Percentiles rank a stretch among this genome's conserved stretches.
Evolutionary conservation across 768 basidiomycete genomes (phyloP).

Genomic region (Mycena olivaceomarginata): DNA sequence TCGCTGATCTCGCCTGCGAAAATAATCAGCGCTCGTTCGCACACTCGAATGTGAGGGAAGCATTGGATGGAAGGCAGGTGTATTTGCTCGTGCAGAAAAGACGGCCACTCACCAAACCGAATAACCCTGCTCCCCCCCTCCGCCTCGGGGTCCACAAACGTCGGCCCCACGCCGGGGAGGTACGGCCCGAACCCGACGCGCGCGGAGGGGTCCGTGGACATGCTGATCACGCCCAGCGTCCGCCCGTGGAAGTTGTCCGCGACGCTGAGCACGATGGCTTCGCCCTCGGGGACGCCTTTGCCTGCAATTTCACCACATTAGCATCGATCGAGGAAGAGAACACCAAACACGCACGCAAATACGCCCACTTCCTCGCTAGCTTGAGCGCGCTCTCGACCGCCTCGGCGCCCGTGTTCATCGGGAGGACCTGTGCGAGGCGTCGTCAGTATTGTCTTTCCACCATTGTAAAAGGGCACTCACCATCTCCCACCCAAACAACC

Average conservation of each 20-base stretch:
- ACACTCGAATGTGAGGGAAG: too few species aligned
- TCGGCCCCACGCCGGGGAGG: constrained; percentile 89
- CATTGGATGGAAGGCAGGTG: too few species aligned
- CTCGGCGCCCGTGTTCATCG: too few species aligned
- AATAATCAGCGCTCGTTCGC: background rate
- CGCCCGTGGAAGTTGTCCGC: constrained; percentile 97
- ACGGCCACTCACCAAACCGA: constrained; percentile 74
- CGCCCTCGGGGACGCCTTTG: too few species aligned
- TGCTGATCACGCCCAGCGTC: constrained; percentile 92
- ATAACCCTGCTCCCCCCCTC: constrained; percentile 73
- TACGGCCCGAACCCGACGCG: constrained; percentile 94
- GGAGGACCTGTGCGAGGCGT: background rate
- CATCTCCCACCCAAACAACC: constrained; percentile 82
- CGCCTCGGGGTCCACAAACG: constrained; percentile 66
- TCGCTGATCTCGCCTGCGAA: constrained; percentile 70
- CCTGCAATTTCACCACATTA: too few species aligned
- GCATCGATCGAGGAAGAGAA: too few species aligned
- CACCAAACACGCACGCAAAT: too few species aligned
- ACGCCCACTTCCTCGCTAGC: too few species aligned
- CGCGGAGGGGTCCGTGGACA: constrained; percentile 96
- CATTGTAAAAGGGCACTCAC: too few species aligned
- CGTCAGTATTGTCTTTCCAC: too few species aligned
- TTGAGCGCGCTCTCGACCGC: too few species aligned
- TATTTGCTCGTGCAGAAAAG: too few species aligned
- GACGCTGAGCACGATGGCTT: constrained; percentile 77